A percentile compares a stretch with the other conserved stretches of the same genome.
Evolutionary conservation across 257 asterid genomes (phyloP).

Genomic region (Solanum acaule): DNA sequence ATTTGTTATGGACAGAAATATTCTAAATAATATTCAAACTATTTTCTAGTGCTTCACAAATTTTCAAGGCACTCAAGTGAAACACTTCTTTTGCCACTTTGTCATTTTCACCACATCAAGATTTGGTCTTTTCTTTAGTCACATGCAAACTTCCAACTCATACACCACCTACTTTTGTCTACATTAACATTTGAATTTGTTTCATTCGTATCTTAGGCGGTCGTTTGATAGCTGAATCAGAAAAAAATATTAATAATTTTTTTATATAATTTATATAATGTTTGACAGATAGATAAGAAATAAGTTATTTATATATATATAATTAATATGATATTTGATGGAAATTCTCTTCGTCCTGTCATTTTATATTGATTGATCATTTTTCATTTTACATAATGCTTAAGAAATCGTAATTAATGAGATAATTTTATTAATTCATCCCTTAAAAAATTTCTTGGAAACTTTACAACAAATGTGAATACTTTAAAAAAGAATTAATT

Average conservation of each 20-base stretch:
- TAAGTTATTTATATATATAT: no score
- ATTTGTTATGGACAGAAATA: background rate
- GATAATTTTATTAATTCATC: no score
- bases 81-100: background rate
- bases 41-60: background rate
- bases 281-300: rapidly evolving
- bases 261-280: no score
- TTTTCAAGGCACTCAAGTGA: background rate
- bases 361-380: rapidly evolving
- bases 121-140: background rate
- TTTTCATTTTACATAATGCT: rapidly evolving
- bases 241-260: no score
- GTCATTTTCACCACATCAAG: background rate
- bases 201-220: rapidly evolving
- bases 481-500: no score
- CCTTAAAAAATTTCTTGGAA: rapidly evolving
- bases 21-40: background rate
- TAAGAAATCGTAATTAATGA: no score
- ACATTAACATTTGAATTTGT: background rate
- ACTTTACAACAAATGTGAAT: no score
- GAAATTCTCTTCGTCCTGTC: rapidly evolving
- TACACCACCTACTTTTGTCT: background rate
- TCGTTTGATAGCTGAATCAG: background rate
- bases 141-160: background rate
- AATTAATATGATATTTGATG: no score